phyloP scores from a whole-genome alignment of 208 protist species.

The Acanthamoeba triangularis region DNA sequence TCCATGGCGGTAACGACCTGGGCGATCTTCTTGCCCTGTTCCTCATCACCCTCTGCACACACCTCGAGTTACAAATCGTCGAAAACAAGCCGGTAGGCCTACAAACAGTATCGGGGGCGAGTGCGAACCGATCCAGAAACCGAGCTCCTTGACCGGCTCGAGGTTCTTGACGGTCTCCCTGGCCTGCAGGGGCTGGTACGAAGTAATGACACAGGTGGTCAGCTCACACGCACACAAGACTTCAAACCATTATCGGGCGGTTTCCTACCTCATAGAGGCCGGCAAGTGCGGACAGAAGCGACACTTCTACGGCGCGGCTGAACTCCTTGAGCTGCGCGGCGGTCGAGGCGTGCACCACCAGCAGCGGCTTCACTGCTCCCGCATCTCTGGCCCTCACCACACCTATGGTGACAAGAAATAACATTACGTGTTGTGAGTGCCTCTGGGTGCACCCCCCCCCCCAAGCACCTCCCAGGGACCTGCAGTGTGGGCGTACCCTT shows the following conservation, averaged over 20 bases:
- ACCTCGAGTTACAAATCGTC: too few species aligned
- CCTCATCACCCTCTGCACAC: background rate
- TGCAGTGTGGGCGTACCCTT: too few species aligned
- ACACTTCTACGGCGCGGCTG: background rate
- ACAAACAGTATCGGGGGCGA: background rate
- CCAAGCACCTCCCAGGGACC: too few species aligned
- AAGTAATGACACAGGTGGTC: background rate
- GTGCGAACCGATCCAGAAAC: slow-evolving; percentile 18
- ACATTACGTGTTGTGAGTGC: too few species aligned
- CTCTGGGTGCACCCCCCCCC: too few species aligned
- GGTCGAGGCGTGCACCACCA: background rate
- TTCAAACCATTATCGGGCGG: background rate
- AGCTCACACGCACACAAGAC: background rate
- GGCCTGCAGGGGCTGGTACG: slow-evolving; percentile 33
- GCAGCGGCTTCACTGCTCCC: slow-evolving; percentile 24
- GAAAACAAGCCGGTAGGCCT: too few species aligned
- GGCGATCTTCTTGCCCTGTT: background rate
- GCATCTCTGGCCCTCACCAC: slow-evolving; percentile 25
- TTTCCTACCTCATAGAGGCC: slow-evolving; percentile 43
- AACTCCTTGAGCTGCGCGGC: slow-evolving; percentile 53
- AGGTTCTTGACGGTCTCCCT: slow-evolving; percentile 8
- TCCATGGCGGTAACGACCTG: slow-evolving; percentile 70
- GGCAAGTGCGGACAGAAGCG: slow-evolving; percentile 9
- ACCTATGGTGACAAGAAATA: background rate
- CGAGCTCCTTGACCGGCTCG: slow-evolving; percentile 29